These are phyloP conservation scores for Podaxis carcinomalis DNA, from an alignment of 768 basidiomycete genomes.

Conservation along the genomic window DNA sequence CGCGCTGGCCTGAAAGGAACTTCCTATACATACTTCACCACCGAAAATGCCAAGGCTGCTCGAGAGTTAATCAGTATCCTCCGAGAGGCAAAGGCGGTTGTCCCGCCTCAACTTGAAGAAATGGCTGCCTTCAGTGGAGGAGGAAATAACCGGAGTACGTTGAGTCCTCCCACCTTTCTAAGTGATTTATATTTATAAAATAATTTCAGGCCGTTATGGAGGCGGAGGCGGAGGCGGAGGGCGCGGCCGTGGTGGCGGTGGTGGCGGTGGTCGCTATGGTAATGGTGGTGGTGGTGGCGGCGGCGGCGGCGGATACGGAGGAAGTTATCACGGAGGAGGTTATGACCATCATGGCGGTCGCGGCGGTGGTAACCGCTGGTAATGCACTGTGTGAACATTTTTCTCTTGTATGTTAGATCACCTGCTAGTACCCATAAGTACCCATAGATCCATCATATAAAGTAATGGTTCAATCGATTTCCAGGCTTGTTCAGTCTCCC, in stretches of 20 bases:
- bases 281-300: conserved; percentile 28
- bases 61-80: conserved; percentile 88
- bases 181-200: neutral
- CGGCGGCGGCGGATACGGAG: conserved; percentile 40
- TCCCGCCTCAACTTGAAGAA: conserved; percentile 89
- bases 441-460: neutral
- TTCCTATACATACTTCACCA: conserved; percentile 95
- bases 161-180: conserved; percentile 16
- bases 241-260: conserved; percentile 32
- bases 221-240: conserved; percentile 40
- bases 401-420: conserved; percentile 1
- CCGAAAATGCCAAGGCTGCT: conserved; percentile 92
- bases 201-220: conserved; percentile 53
- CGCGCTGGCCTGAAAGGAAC: conserved; percentile 90
- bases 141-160: conserved; percentile 68
- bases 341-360: conserved; percentile 36
- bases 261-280: conserved; percentile 33
- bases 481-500: neutral
- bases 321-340: conserved; percentile 42
- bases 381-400: conserved; percentile 10
- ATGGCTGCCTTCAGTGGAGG: conserved; percentile 88
- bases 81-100: conserved; percentile 77
- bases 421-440: conserved; percentile 1
- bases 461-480: neutral
- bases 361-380: conserved; percentile 30